These are phyloP conservation scores for Hypoxylon sp. DNA, from an alignment of 2,329 filamentous ascomycete genomes.

Conservation along the genomic window DNA sequence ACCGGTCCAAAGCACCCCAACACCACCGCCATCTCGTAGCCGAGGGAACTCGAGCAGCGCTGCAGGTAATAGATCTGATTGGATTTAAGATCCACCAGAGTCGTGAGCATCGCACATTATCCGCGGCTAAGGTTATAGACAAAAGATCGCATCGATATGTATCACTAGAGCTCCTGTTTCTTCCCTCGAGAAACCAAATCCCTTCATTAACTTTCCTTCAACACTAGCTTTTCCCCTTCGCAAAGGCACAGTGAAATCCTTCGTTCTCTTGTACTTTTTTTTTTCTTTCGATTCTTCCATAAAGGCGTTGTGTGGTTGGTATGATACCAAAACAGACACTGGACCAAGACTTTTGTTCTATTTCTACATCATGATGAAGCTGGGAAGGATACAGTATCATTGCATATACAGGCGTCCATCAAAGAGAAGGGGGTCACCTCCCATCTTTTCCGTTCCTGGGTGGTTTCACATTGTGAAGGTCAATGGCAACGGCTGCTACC, in stretches of 20 bases:
- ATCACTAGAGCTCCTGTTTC: conserved; percentile 35
- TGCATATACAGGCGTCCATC: conserved; percentile 52
- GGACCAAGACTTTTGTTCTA: conserved; percentile 39
- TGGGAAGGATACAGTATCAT: conserved; percentile 44
- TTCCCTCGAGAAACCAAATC: conserved; percentile 25
- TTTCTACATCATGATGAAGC: conserved; percentile 43
- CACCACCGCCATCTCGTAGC: conserved; percentile 35
- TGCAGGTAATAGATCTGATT: conserved; percentile 44
- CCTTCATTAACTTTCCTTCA: conserved; percentile 40
- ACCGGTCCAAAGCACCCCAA: conserved; percentile 35
- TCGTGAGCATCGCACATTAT: conserved; percentile 2
- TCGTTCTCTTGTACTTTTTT: conserved; percentile 36
- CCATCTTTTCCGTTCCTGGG: conserved; percentile 38
- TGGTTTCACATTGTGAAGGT: conserved; percentile 27
- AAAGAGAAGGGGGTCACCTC: conserved; percentile 46
- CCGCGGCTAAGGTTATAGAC: conserved; percentile 33
- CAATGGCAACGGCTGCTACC: conserved; percentile 8
- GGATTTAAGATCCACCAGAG: conserved; percentile 48
- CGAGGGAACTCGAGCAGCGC: conserved; percentile 47
- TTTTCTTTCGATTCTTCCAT: conserved; percentile 30
- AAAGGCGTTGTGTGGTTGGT: conserved; percentile 43
- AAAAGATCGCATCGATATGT: conserved; percentile 33
- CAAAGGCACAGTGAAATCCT: conserved; percentile 25
- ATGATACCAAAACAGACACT: conserved; percentile 43
- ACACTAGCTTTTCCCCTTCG: conserved; percentile 25